Evolutionary conservation across 2,329 filamentous ascomycete genomes (phyloP), one percentile per base, ranked within the genome.

Genomic region (Exserohilum turcica): DNA sequence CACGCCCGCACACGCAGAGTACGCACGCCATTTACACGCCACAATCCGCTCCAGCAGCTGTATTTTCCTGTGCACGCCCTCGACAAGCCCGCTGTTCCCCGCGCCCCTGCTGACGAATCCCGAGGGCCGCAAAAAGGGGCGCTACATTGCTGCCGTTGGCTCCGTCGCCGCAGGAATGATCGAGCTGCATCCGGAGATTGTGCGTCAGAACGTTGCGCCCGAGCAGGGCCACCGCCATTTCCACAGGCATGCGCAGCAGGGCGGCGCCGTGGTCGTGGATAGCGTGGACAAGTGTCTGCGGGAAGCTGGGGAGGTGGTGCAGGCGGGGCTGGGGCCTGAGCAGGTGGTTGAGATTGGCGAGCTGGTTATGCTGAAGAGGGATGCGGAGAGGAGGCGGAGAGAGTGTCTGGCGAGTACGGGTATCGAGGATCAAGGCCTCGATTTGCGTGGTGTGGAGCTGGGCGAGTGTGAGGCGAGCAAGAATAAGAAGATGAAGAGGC

Each of bases 301-400:
- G 63, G 91, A 96, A 70, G 89, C 92, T 0, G 93, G 93, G 0
- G 93, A 97, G 77, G 80, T 97, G 42, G 88, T 95, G 8, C 85
- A 91, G 60, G 90, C 91, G 0, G 86, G 86, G 0, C 78, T 97
- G 24, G 80, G 80, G 18, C 86, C 90, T 0, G 82, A 86, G 39
- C 88, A 95, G 63, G 82, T 97, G 3, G 90, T 96, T 0, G 93
- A 97, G 73, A 78, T 97, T 1, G 93, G 92, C 3, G 92, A 97
- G 70, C 78, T 97, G 42, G 75, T 87, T 55, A 87, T 87, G 83
- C 74, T 87, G 63, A 83, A 82, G 67, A 74, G 80, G 40, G 82
- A 84, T 47, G 79, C 79, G 2, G 77, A 79, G 61, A 55, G 65
- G 52, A 54, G 72, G 36, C 53, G 68, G 27, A 48, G 45, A 40